phyloP scores from a whole-genome alignment of 2,329 filamentous ascomycete species.

The Fusarium sp. region DNA sequence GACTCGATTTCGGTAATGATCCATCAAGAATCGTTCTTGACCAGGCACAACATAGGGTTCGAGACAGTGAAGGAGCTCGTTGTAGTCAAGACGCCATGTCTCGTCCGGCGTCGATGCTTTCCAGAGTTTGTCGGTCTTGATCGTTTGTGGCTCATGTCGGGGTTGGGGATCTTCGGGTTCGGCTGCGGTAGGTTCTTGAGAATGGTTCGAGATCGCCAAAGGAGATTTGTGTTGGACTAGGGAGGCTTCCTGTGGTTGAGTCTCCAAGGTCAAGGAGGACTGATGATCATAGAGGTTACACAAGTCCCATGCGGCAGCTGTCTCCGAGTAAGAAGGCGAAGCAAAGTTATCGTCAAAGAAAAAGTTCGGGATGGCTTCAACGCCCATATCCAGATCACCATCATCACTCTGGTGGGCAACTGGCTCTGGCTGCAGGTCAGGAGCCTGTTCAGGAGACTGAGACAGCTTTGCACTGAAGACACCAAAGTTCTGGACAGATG shows the following conservation, averaged over 20 bases:
- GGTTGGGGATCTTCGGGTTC: not conserved
- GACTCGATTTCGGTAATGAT: conserved; percentile 41
- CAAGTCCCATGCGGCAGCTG: conserved; percentile 24
- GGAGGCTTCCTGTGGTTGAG: not conserved
- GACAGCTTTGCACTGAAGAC: conserved; percentile 13
- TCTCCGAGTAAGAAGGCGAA: conserved; percentile 21
- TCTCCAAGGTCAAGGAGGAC: not conserved
- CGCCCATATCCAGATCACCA: not conserved
- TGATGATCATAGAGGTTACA: conserved; percentile 16
- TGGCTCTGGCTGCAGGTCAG: not conserved
- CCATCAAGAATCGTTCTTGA: conserved; percentile 41
- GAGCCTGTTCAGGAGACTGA: not conserved
- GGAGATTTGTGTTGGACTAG: not conserved
- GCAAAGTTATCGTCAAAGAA: conserved; percentile 3
- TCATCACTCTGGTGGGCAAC: not conserved
- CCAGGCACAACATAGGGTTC: conserved; percentile 13
- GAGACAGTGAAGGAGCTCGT: conserved; percentile 11
- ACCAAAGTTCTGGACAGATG: conserved; percentile 22
- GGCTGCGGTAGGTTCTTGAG: not conserved
- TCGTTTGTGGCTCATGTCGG: not conserved
- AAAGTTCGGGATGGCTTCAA: not conserved
- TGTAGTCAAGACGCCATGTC: not conserved
- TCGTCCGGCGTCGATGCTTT: conserved; percentile 4
- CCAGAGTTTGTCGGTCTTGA: not conserved
- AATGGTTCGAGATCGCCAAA: not conserved